Conservation (phyloP, 1,139 yeast genomes). For the Pichia sp. region DNA sequence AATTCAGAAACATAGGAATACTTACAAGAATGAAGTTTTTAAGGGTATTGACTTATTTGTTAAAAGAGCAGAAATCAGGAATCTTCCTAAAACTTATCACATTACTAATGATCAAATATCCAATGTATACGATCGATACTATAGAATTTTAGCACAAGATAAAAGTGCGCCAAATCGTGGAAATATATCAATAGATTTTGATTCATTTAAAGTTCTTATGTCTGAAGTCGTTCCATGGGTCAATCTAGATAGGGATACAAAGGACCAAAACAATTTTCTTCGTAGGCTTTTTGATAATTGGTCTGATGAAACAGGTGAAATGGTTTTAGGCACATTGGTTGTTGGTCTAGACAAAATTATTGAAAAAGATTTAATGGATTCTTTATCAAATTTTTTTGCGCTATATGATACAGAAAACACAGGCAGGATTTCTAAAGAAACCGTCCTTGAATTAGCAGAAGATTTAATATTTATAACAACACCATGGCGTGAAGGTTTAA, state of each 20-base stretch:
- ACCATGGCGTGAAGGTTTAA: slow-evolving; percentile 70
- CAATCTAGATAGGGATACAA: slow-evolving; percentile 29
- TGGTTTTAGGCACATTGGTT: slow-evolving; percentile 65
- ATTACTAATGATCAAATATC: slow-evolving; percentile 54
- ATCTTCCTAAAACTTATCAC: slow-evolving; percentile 66
- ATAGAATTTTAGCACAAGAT: slow-evolving; percentile 55
- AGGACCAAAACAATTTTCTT: slow-evolving; percentile 43
- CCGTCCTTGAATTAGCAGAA: slow-evolving; percentile 78
- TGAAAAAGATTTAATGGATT: slow-evolving; percentile 69
- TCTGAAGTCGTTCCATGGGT: slow-evolving; percentile 81
- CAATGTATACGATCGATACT: slow-evolving; percentile 77
- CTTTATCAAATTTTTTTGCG: slow-evolving; percentile 72
- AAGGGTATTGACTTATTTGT: slow-evolving; percentile 86
- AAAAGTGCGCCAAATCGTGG: slow-evolving; percentile 57
- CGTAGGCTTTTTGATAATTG: slow-evolving; percentile 52
- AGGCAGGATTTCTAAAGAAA: slow-evolving; percentile 69
- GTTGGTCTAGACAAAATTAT: slow-evolving; percentile 65
- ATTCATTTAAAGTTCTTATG: slow-evolving; percentile 67
- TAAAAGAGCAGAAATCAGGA: slow-evolving; percentile 83
- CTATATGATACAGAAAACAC: slow-evolving; percentile 59
- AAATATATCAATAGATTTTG: slow-evolving; percentile 57
- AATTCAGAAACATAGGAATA: slow-evolving; percentile 62
- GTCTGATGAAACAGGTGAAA: slow-evolving; percentile 39
- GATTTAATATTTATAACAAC: slow-evolving; percentile 75
- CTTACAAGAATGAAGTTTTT: slow-evolving; percentile 69